Evolutionary conservation across 192 early-diverging fungal genomes (phyloP), one percentile per base, ranked within the genome.

Genomic region (Anaeromyces robustus): DNA sequence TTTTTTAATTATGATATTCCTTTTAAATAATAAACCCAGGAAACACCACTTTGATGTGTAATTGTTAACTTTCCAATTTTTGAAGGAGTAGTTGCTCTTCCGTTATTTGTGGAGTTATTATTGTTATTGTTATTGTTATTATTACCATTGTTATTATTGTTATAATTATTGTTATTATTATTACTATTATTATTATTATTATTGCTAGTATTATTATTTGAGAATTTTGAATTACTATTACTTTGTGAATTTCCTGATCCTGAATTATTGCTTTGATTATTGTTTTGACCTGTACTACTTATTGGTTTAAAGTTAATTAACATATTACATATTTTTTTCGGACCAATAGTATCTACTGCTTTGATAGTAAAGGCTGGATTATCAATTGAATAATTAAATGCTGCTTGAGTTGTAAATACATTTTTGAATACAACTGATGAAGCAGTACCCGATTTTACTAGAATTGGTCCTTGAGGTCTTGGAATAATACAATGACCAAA

Each of bases 381-480:
- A 80, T 91, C 90, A 81, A 91, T 87, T 13, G 85, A 82, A 78
- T 86, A 86, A 78, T 29, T 85, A 79, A 91, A 91, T 5, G 87
- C 82, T 13, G 90, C 88, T 22, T 81, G 81, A 19, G 78, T 52
- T 26, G 80, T 84, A 80, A 90, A 90, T 22, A 91, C 89, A 81
- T 91, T 91, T 68, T 91, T 92, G 84, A 91, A 91, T 12, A 86
- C 80, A 14, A 91, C 79, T 5, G 84, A 43, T 2, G 87, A 77
- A 0, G 85, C 77, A 12, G 83, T 68, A 2, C 90, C 90, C 19
- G 87, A 26, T 81, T 88, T 90, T 43, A 91, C 83, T 0, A 82
- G 77, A 81, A 91, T 91, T 2, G 90, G 90, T 2, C 90, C 90
- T 81, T 91, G 90, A 11, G 90, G 90, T 80, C 84, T 78, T 19